Evolutionary conservation across 768 basidiomycete species (phyloP).

Genomic region (Hericium coralloides): DNA sequence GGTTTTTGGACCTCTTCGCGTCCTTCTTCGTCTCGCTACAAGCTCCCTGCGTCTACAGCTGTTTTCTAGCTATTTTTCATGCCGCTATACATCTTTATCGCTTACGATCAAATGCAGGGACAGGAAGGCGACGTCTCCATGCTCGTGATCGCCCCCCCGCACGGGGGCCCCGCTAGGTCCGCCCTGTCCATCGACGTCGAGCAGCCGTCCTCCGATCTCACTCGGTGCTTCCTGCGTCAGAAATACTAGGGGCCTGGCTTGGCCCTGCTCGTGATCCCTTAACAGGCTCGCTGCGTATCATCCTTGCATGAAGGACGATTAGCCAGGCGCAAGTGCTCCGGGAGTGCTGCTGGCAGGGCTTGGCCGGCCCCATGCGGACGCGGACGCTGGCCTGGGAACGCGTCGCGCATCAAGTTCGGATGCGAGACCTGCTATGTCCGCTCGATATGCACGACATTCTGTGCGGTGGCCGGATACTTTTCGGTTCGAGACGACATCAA

Average conservation of each 20-base stretch:
- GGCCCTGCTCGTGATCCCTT: neutral
- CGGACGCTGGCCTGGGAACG: neutral
- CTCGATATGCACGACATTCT: neutral
- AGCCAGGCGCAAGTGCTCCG: neutral
- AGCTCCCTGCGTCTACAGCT: neutral
- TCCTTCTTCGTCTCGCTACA: neutral
- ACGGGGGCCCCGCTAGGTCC: neutral
- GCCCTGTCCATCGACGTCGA: neutral
- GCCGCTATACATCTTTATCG: neutral
- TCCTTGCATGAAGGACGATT: neutral
- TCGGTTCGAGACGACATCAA: neutral
- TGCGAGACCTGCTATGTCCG: neutral
- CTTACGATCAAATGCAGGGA: neutral
- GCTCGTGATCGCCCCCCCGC: neutral
- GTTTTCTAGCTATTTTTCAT: neutral
- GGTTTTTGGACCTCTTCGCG: neutral
- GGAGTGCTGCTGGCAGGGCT: neutral
- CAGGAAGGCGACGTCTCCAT: neutral
- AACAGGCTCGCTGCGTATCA: neutral
- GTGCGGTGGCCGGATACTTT: neutral
- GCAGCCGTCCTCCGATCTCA: neutral
- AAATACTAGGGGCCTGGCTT: neutral
- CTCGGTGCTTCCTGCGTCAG: neutral
- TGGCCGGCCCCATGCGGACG: neutral
- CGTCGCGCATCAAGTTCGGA: neutral